Evolutionary conservation across 1,139 yeast genomes (phyloP).

Genomic region (Scheffersomyces segobiensis): DNA sequence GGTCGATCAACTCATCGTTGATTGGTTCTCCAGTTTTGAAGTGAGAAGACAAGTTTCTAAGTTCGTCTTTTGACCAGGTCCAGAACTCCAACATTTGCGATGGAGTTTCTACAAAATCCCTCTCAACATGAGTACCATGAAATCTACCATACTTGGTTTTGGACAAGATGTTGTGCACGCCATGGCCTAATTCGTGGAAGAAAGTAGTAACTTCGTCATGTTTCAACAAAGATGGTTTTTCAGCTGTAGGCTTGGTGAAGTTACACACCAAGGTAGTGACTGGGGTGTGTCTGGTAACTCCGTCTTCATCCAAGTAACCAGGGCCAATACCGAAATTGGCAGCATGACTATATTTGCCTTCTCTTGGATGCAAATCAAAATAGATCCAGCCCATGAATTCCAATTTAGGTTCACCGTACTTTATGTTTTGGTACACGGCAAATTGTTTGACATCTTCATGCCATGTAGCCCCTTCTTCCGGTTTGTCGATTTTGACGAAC

Average conservation of each 20-base stretch:
- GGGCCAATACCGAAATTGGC: slow-evolving; percentile 74
- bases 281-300: slow-evolving; percentile 58
- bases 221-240: slow-evolving; percentile 73
- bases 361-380: slow-evolving; percentile 82
- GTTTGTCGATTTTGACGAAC: slow-evolving; percentile 52
- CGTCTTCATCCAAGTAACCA: slow-evolving; percentile 53
- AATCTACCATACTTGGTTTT: slow-evolving; percentile 64
- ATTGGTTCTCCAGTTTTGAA: slow-evolving; percentile 62
- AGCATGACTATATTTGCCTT: slow-evolving; percentile 85
- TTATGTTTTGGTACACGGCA: slow-evolving; percentile 64
- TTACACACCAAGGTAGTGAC: slow-evolving; percentile 82
- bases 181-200: slow-evolving; percentile 91
- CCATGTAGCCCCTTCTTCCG: slow-evolving; percentile 49
- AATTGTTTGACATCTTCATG: slow-evolving; percentile 76
- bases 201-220: slow-evolving; percentile 81
- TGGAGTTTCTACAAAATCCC: slow-evolving; percentile 91
- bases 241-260: slow-evolving; percentile 72
- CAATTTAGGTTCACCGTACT: slow-evolving; percentile 43
- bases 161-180: slow-evolving; percentile 76
- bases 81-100: slow-evolving; percentile 88
- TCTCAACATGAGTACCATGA: slow-evolving; percentile 73
- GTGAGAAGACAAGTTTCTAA: slow-evolving; percentile 63
- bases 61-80: slow-evolving; percentile 74
- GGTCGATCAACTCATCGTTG: slow-evolving; percentile 57
- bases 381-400: slow-evolving; percentile 77